Conservation (phyloP, 2,329 filamentous ascomycete species). For the Ascochyta koolunga region DNA sequence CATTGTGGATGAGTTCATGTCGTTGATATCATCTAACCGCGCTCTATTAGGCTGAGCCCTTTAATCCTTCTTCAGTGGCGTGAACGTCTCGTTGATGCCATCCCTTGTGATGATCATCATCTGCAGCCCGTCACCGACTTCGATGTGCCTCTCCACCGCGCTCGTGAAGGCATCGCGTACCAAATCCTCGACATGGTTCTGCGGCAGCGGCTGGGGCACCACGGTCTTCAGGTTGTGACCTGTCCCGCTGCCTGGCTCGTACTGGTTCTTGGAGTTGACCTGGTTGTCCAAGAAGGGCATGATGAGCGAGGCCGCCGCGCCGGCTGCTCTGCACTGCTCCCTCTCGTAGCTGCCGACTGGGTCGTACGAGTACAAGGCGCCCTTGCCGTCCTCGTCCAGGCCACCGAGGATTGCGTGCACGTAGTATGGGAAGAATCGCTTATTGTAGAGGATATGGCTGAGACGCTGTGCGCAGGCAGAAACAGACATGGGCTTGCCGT, state of each 20-base stretch:
- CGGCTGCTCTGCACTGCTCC: constrained; percentile 92
- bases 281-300: constrained; percentile 99
- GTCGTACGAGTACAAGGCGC: constrained; percentile 96
- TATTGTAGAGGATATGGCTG: constrained; percentile 93
- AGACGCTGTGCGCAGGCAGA: constrained; percentile 93
- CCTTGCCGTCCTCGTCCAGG: constrained; percentile 91
- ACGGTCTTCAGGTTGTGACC: constrained; percentile 81
- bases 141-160: constrained; percentile 97
- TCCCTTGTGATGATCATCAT: constrained; percentile 90
- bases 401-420: constrained; percentile 92
- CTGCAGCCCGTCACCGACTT: constrained; percentile 95
- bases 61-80: constrained; percentile 73
- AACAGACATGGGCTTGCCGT: constrained; percentile 94
- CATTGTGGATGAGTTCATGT: constrained; percentile 30
- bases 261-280: constrained; percentile 99
- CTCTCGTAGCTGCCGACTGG: constrained; percentile 97
- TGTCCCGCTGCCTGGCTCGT: constrained; percentile 81
- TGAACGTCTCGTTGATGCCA: constrained; percentile 84
- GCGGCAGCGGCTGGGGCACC: constrained; percentile 70
- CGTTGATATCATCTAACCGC: constrained; percentile 47
- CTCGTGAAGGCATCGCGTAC: constrained; percentile 98
- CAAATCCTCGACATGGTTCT: constrained; percentile 78
- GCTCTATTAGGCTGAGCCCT: constrained; percentile 26
- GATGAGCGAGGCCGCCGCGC: constrained; percentile 90
- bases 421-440: constrained; percentile 99